Percentiles rank a stretch among this genome's conserved stretches.
Evolutionary conservation across 2,329 filamentous ascomycete species (phyloP).

Genomic region (Botryotinia narcissicola): DNA sequence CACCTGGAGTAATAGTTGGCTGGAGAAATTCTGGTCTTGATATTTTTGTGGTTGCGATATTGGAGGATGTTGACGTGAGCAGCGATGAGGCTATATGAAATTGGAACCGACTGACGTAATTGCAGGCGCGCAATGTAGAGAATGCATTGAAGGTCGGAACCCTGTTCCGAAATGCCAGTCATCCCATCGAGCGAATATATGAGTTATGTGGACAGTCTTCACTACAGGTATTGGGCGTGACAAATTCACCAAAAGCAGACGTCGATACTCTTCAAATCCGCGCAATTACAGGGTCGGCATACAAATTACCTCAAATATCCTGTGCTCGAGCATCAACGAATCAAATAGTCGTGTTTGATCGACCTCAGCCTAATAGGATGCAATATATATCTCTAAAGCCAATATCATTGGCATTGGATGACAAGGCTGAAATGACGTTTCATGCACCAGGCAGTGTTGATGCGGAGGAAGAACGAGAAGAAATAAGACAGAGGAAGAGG

Average conservation of each 20-base stretch:
- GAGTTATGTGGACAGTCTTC: conserved; percentile 78
- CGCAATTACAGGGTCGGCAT: conserved; percentile 52
- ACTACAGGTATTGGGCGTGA: conserved; percentile 81
- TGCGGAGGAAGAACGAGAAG: conserved; percentile 67
- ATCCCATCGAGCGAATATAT: conserved; percentile 77
- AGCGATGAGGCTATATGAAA: conserved; percentile 13
- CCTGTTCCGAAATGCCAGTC: conserved; percentile 76
- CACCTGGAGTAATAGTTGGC: conserved; percentile 84
- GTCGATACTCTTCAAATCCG: conserved; percentile 71
- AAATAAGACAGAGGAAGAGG: conserved; percentile 55
- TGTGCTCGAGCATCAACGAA: conserved; percentile 71
- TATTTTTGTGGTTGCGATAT: conserved; percentile 82
- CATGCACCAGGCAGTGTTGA: conserved; percentile 58
- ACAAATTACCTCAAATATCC: conserved; percentile 66
- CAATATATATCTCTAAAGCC: conserved; percentile 92
- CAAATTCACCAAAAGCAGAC: conserved; percentile 60
- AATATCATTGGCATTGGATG: conserved; percentile 80
- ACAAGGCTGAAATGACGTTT: conserved; percentile 53
- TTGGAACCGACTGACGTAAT: conserved; percentile 31
- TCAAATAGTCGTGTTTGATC: conserved; percentile 85
- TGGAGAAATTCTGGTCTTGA: conserved; percentile 93
- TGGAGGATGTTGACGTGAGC: conserved; percentile 86
- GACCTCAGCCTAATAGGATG: conserved; percentile 83
- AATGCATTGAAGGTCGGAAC: conserved; percentile 81
- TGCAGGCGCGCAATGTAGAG: conserved; percentile 66